Evolutionary conservation across 2,329 filamentous ascomycete genomes (phyloP), one percentile per base, ranked within the genome.

Genomic region (Ceratocystis harringtonii): DNA sequence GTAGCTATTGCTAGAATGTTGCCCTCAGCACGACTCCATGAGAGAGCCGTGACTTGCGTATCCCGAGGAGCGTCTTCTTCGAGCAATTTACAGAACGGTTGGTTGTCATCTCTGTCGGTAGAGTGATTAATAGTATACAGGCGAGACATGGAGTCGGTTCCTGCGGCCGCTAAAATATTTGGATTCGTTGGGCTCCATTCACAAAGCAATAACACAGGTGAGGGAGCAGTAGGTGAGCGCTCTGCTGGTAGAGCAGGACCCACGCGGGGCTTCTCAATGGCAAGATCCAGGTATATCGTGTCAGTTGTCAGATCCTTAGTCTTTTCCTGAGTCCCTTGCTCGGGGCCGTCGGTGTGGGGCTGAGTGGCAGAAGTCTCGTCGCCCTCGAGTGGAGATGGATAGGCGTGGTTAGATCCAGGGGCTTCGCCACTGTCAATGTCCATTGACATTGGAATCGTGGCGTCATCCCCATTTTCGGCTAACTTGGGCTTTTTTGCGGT

Each of bases 71-170:
- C 76, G 58, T 80, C 79, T 44, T 81, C 78, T 68, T 84, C 80
- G 60, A 84, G 73, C 62, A 86, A 75, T 68, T 74, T 75, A 67
- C 75, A 74, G 70, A 76, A 79, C 62, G 77, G 75, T 63, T 76
- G 76, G 68, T 74, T 74, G 68, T 61, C 64, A 7, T 62, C 52
- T 17, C 58, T 43, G 70, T 76, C 76, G 70, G 78, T 75, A 72
- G 77, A 77, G 79, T 80, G 80, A 73, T 81, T 80, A 70, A 86
- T 74, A 68, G 81, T 85, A 84, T 84, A 86, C 76, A 86, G 79
- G 69, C 84, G 83, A 78, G 84, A 84, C 82, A 86, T 82, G 76
- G 84, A 82, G 78, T 86, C 84, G 74, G 83, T 86, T 71, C 84
- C 84, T 77, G 82, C 83, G 78, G 83, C 83, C 75, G 83, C 84